Evolutionary conservation across 495 filamentous ascomycete genomes (phyloP), one percentile per base, ranked within the genome.

Genomic region (Hyaloscypha bicolor): DNA sequence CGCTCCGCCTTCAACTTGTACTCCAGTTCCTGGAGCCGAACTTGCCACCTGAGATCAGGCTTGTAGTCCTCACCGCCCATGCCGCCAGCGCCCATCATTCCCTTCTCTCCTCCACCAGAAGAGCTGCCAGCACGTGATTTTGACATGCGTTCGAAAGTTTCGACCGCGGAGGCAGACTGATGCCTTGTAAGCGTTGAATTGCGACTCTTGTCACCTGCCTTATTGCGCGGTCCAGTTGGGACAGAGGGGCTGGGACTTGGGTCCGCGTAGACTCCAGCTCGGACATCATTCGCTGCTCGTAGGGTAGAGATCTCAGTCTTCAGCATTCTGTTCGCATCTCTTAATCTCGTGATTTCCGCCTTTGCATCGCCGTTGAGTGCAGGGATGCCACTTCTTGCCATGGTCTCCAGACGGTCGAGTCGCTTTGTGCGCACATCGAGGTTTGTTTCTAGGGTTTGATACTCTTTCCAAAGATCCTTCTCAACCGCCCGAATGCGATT

Each of bases 401-500:
- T 83, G 22, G 86, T 84, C 76, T 98, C 95, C 1, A 99, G 82
- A 2, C 91, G 86, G 45, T 98, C 95, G n/a, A 98, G 82, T 66
- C 91, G 90, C 76, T 94, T 93, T 71, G 89, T 86, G 29, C 93
- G 89, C 29, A 87, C 76, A 63, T 93, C 90, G 51, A 97, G 87
- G 30, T 87, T 89, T 68, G 87, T 88, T 78, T 97, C 94, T 25
- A 98, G 85, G 2, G 86, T 86, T 64, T 96, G 90, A 72, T 97
- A 98, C 69, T 97, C 93, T 70, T 92, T 91, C 85, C 88, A 91
- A 16, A 99, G 80, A 57, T 96, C 91, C 61, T 91, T 88, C 71
- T 99, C 96, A 45, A 97, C 87, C n/a, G 79, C 79, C 70, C 90
- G 91, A 75, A 96, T 90, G 65, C 91, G 89, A 53, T 81, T 79